Evolutionary conservation across 2,329 filamentous ascomycete species (phyloP), one percentile per base, ranked within the genome.

Genomic region (Metarhizium guizhouense): DNA sequence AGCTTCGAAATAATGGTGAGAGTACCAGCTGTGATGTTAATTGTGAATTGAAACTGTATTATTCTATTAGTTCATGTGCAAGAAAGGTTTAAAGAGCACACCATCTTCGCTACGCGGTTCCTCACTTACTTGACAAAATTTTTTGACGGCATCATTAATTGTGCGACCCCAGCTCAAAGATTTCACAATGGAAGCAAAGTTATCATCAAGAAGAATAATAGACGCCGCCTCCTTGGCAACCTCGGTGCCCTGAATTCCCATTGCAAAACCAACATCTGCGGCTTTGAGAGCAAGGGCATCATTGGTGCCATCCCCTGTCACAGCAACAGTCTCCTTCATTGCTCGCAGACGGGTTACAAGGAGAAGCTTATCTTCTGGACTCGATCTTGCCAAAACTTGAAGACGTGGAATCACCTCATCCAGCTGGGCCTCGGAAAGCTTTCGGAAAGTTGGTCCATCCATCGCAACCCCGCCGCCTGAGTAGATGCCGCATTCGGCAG

Each of bases 311-410:
- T 86, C 83, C 59, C 83, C 83, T 43, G 83, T 86, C 1, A 86
- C 83, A 42, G 83, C 83, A 32, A 86, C 84, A 4, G 81, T 85
- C 66, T 85, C 81, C 25, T 84, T 84, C 57, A 87, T 77, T 51
- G 82, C 78, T 62, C 85, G 84, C 1, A 88, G 73, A 45, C 80
- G 75, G 62, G 79, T 81, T 36, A 88, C 85, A 38, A 88, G 75
- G 42, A 81, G 79, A 14, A 82, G 74, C 69, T 88, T 88, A 61
- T 88, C 85, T 59, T 88, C 83, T 0, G 85, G 85, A 47, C 83
- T 86, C 0, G 85, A 87, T 52, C 85, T 78, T 32, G 85, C 85
- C 48, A 88, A 76, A 18, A 88, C 84, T 61, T 85, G 84, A 2
- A 88, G 75, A 49, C 83, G 79, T 6, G 81, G 82, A 45, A 86